Conservation (phyloP, 192 early-diverging fungal species). For the Podila horticola region DNA sequence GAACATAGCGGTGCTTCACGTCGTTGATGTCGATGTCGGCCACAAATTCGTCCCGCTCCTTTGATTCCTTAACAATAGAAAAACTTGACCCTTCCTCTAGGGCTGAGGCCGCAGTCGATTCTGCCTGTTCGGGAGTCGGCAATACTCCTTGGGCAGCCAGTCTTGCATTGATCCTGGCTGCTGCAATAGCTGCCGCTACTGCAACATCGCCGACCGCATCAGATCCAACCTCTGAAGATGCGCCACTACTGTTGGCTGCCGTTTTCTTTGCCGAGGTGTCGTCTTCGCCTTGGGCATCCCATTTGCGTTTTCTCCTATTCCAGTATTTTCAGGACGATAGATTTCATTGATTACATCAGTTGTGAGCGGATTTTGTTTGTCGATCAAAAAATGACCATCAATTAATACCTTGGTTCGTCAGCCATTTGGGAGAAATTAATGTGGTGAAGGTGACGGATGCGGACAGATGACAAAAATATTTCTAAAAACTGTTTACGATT, state of each 20-base stretch:
- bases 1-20: slow-evolving; percentile 78
- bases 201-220: not conserved
- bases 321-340: not conserved
- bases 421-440: slow-evolving; percentile 16
- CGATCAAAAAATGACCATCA: not conserved
- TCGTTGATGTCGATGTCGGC: slow-evolving; percentile 85
- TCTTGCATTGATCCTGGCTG: slow-evolving; percentile 64
- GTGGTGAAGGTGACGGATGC: no score
- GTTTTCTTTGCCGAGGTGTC: slow-evolving; percentile 8
- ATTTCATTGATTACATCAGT: not conserved
- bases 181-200: slow-evolving; percentile 46
- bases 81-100: not conserved
- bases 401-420: slow-evolving; percentile 40
- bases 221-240: not conserved
- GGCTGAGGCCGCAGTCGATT: not conserved
- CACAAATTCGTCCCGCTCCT: slow-evolving; percentile 62
- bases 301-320: slow-evolving; percentile 46
- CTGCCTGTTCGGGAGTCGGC: slow-evolving; percentile 1
- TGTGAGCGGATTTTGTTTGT: not conserved
- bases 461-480: no score
- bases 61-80: slow-evolving; percentile 17
- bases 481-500: not conserved
- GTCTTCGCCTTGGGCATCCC: slow-evolving; percentile 39
- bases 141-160: slow-evolving; percentile 58
- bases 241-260: not conserved